Evolutionary conservation across 2,329 filamentous ascomycete genomes (phyloP).

Genomic region (Tolypocladium cylindrosporum): DNA sequence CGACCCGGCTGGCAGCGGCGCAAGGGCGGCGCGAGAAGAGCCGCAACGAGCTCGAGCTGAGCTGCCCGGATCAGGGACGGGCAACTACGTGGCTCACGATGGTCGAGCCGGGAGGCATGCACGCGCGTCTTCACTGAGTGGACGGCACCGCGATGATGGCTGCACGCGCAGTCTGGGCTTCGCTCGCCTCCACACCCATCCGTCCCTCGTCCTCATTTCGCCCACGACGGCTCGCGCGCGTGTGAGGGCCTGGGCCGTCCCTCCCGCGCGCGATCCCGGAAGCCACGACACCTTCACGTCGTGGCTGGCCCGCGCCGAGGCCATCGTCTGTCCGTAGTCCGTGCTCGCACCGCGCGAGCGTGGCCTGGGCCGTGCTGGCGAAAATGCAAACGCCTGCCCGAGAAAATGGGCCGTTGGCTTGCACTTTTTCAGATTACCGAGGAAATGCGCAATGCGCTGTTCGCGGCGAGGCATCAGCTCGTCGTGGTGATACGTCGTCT

Average conservation of each 20-base stretch:
- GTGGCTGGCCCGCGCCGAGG: not conserved
- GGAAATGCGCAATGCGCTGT: not conserved
- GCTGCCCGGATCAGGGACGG: not conserved
- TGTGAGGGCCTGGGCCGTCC: not conserved
- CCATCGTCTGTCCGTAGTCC: not conserved
- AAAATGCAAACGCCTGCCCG: not conserved
- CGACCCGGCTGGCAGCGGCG: not conserved
- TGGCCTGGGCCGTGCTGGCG: not conserved
- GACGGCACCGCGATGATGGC: not conserved
- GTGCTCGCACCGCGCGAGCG: not conserved
- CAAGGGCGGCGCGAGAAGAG: not conserved
- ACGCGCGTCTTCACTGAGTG: not conserved
- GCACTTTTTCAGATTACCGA: no score
- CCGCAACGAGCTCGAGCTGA: not conserved
- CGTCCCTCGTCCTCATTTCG: not conserved
- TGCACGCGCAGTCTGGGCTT: not conserved
- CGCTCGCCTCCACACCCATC: not conserved
- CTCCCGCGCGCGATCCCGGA: not conserved
- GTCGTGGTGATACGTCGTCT: not conserved
- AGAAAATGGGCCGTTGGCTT: not conserved
- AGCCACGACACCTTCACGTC: not conserved
- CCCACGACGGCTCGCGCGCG: not conserved
- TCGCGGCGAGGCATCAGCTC: not conserved
- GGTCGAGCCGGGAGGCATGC: not conserved
- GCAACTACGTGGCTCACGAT: not conserved